Evolutionary conservation across 2,329 filamentous ascomycete species (phyloP).

Genomic region (Botrytis aclada): DNA sequence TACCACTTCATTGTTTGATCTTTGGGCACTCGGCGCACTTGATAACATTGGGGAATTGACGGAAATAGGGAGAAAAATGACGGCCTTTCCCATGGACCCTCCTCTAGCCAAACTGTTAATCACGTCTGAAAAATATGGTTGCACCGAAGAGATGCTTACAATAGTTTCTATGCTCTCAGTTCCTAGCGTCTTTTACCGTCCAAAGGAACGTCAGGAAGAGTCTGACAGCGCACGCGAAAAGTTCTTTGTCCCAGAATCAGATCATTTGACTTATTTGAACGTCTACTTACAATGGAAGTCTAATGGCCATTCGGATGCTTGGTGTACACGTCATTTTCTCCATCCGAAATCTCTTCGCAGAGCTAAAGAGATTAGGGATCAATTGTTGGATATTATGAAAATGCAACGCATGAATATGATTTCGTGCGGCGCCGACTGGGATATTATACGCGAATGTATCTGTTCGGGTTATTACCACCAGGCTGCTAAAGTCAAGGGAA

Average conservation of each 20-base stretch:
- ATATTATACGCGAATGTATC: slow-evolving; percentile 91
- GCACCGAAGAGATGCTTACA: slow-evolving; percentile 96
- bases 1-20: slow-evolving; percentile 92
- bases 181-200: slow-evolving; percentile 93
- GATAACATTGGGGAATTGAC: slow-evolving; percentile 94
- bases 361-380: slow-evolving; percentile 90
- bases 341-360: slow-evolving; percentile 91
- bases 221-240: slow-evolving; percentile 94
- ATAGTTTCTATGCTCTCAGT: slow-evolving; percentile 98
- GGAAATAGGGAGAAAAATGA: slow-evolving; percentile 85
- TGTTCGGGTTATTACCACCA: slow-evolving; percentile 98
- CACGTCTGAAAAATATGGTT: slow-evolving; percentile 83
- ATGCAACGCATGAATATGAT: slow-evolving; percentile 85
- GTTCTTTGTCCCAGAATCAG: slow-evolving; percentile 97
- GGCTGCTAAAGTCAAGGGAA: slow-evolving; percentile 90
- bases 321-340: slow-evolving; percentile 91
- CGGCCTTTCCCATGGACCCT: slow-evolving; percentile 96
- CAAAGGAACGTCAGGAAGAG: slow-evolving; percentile 94
- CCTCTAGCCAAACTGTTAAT: slow-evolving; percentile 93
- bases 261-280: slow-evolving; percentile 92
- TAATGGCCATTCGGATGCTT: slow-evolving; percentile 84
- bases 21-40: slow-evolving; percentile 91
- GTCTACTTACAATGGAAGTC: slow-evolving; percentile 95
- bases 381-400: slow-evolving; percentile 90
- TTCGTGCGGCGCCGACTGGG: slow-evolving; percentile 95